Evolutionary conservation across 169 alveolate species (phyloP).

Genomic region (Perkinsus olseni): DNA sequence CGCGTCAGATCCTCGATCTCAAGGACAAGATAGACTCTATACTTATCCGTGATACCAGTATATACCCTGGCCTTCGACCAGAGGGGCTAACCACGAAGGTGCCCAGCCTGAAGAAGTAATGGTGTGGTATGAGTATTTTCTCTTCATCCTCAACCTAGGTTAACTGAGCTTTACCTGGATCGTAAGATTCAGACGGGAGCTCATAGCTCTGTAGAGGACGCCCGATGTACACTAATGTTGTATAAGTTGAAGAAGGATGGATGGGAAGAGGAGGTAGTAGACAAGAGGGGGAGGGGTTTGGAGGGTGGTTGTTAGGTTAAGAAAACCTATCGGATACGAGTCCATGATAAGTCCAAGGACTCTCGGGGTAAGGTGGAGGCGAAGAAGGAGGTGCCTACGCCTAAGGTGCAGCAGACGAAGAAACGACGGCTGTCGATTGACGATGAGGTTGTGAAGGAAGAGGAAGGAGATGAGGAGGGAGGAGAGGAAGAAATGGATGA

Average conservation of each 20-base stretch:
- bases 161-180: neutral
- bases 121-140: too few relatives aligned
- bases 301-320: neutral
- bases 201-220: conserved; percentile 25
- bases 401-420: neutral
- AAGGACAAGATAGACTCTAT: neutral
- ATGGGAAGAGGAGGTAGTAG: neutral
- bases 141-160: neutral
- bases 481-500: neutral
- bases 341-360: neutral
- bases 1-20: neutral
- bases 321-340: neutral
- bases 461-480: neutral
- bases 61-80: neutral
- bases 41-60: neutral
- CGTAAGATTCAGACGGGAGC: conserved; percentile 16
- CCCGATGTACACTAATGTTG: conserved; percentile 13
- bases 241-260: neutral
- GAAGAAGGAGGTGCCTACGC: neutral
- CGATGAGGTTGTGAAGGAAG: neutral
- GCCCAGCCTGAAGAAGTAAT: neutral
- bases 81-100: neutral
- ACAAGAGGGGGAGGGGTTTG: neutral
- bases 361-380: neutral
- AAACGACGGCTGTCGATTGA: neutral